A percentile compares a stretch with the other conserved stretches of the same genome.
Conservation (phyloP, 1,284 basidiomycete species). For the Veloporphyrellus conicus region DNA sequence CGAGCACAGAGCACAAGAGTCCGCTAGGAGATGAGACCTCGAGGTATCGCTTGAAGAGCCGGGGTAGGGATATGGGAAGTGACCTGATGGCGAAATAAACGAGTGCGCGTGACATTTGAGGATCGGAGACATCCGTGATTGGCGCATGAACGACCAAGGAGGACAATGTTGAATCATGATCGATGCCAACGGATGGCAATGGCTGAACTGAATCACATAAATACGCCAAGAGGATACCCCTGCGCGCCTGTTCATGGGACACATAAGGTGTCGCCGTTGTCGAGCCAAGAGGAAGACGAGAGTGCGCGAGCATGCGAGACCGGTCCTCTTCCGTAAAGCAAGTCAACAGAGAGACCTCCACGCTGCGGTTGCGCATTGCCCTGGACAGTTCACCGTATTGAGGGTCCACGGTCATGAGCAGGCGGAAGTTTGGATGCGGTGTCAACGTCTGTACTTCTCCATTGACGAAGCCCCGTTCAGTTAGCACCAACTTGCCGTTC, state of each 20-base stretch:
- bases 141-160: slow-evolving; percentile 39
- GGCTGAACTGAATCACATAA: not conserved
- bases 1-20: slow-evolving; percentile 21
- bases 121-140: slow-evolving; percentile 21
- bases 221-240: slow-evolving; percentile 19
- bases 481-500: slow-evolving; percentile 77
- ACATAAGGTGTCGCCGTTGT: slow-evolving; percentile 8
- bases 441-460: slow-evolving; percentile 71
- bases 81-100: slow-evolving; percentile 44
- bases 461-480: slow-evolving; percentile 83
- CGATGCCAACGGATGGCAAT: slow-evolving; percentile 35
- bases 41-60: slow-evolving; percentile 37
- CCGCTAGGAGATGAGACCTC: slow-evolving; percentile 13
- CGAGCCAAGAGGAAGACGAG: slow-evolving; percentile 43
- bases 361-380: slow-evolving; percentile 97
- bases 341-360: slow-evolving; percentile 69
- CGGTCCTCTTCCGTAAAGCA: slow-evolving; percentile 43
- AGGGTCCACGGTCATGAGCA: slow-evolving; percentile 94
- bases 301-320: slow-evolving; percentile 43
- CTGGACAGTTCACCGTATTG: slow-evolving; percentile 91
- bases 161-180: slow-evolving; percentile 48
- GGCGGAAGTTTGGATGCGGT: slow-evolving; percentile 86
- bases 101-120: slow-evolving; percentile 26
- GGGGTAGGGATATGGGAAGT: slow-evolving; percentile 33
- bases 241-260: slow-evolving; percentile 29